Percentiles rank a stretch among this genome's conserved stretches.
These are phyloP conservation scores for Verticillium zaregamsianum DNA, from an alignment of 2,329 filamentous ascomycete genomes.

Conservation along the genomic window DNA sequence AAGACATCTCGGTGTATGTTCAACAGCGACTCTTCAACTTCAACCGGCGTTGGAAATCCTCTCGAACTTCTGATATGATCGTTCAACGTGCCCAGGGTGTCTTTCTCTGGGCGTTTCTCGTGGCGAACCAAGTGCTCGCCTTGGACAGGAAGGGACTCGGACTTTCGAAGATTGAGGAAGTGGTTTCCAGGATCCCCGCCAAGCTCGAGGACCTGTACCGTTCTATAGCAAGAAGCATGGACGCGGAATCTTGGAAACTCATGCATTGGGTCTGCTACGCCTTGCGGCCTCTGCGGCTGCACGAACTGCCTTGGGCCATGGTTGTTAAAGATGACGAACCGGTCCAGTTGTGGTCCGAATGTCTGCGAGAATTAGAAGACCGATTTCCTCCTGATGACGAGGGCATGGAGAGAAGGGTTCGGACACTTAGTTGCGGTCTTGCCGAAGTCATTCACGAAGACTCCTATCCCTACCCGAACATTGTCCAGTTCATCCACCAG, in stretches of 20 bases:
- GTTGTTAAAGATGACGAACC: slow-evolving; percentile 6
- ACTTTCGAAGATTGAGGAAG: slow-evolving; percentile 14
- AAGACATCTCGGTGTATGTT: slow-evolving; percentile 25
- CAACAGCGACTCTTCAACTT: slow-evolving; percentile 11
- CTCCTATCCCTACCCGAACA: not conserved
- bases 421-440: slow-evolving; percentile 22
- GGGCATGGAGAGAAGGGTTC: slow-evolving; percentile 2
- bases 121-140: slow-evolving; percentile 14
- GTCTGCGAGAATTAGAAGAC: too few species aligned
- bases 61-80: slow-evolving; percentile 14
- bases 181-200: slow-evolving; percentile 15
- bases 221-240: slow-evolving; percentile 15
- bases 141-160: slow-evolving; percentile 8
- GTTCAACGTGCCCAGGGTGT: slow-evolving; percentile 21
- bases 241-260: slow-evolving; percentile 16
- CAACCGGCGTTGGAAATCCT: not conserved
- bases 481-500: slow-evolving; percentile 29
- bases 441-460: slow-evolving; percentile 13
- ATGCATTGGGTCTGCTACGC: slow-evolving; percentile 29
- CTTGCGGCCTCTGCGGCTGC: slow-evolving; percentile 14
- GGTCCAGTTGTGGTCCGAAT: too few species aligned
- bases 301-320: slow-evolving; percentile 27
- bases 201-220: slow-evolving; percentile 20
- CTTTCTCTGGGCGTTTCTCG: slow-evolving; percentile 32
- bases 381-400: too few species aligned